These are phyloP conservation scores for Phaffia rhodozyma DNA, from an alignment of 1,284 basidiomycete genomes.

Conservation along the genomic window DNA sequence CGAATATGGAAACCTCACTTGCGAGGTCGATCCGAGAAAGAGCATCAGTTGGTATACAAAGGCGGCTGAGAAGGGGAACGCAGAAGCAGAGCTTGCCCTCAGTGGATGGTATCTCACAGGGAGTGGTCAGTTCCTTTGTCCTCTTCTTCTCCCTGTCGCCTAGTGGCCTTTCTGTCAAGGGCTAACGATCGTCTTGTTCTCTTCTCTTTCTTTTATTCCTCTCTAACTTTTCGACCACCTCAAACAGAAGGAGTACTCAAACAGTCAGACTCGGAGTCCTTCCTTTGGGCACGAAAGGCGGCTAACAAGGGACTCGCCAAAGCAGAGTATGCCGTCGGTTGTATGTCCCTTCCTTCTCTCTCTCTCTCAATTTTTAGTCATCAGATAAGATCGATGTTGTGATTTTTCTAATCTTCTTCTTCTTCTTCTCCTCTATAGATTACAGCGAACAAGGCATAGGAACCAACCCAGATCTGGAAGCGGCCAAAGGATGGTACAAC, in stretches of 20 bases:
- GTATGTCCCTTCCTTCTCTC: conserved; percentile 24
- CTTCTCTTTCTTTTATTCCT: background rate
- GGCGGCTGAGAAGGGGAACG: conserved; percentile 87
- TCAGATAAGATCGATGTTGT: background rate
- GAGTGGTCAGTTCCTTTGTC: conserved; percentile 37
- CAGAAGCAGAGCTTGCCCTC: conserved; percentile 87
- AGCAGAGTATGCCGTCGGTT: conserved; percentile 91
- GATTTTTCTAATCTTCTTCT: background rate
- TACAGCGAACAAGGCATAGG: conserved; percentile 98
- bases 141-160: background rate
- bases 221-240: conserved; percentile 21
- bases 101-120: conserved; percentile 97
- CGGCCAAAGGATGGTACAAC: conserved; percentile 98
- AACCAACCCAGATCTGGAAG: conserved; percentile 86
- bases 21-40: conserved; percentile 80
- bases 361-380: background rate
- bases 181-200: background rate
- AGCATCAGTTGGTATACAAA: conserved; percentile 98
- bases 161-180: background rate
- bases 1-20: conserved; percentile 81
- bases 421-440: conserved; percentile 35
- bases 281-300: conserved; percentile 85
- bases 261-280: conserved; percentile 95
- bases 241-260: conserved; percentile 74
- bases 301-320: conserved; percentile 87